phyloP scores from a whole-genome alignment of 768 basidiomycete species.

The Naganishia vishniacii region DNA sequence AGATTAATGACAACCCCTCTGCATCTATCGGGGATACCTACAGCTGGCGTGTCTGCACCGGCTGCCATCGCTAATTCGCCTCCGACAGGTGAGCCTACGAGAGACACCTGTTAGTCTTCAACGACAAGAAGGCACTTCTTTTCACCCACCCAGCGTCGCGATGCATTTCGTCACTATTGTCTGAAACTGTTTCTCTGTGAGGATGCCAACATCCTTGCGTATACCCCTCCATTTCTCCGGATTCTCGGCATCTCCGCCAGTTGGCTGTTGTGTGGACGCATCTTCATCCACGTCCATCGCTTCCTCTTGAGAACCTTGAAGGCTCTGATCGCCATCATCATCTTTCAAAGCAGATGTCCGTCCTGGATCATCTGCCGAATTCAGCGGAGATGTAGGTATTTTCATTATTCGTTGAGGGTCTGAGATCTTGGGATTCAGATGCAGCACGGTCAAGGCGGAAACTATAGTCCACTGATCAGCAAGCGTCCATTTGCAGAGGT shows the following conservation, averaged over 20 bases:
- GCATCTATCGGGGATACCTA: too few relatives aligned
- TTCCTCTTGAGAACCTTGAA: constrained; percentile 54
- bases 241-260: constrained; percentile 34
- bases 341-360: not conserved
- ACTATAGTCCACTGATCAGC: constrained; percentile 39
- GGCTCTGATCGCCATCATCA: constrained; percentile 60
- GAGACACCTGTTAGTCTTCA: not conserved
- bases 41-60: constrained; percentile 3
- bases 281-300: constrained; percentile 26
- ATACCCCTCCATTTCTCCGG: constrained; percentile 45
- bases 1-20: too few relatives aligned
- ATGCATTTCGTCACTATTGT: constrained; percentile 84
- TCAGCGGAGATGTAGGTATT: constrained; percentile 39
- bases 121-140: too few relatives aligned
- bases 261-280: constrained; percentile 26
- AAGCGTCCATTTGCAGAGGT: not conserved
- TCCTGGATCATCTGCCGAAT: constrained; percentile 26
- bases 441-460: constrained; percentile 68
- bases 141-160: constrained; percentile 55
- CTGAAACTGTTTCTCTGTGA: constrained; percentile 75
- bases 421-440: constrained; percentile 69
- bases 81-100: constrained; percentile 26
- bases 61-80: constrained; percentile 19
- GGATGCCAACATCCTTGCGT: constrained; percentile 62
- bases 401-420: constrained; percentile 64